Conservation (phyloP, 169 alveolate genomes). For the Plasmodium gaboni region DNA sequence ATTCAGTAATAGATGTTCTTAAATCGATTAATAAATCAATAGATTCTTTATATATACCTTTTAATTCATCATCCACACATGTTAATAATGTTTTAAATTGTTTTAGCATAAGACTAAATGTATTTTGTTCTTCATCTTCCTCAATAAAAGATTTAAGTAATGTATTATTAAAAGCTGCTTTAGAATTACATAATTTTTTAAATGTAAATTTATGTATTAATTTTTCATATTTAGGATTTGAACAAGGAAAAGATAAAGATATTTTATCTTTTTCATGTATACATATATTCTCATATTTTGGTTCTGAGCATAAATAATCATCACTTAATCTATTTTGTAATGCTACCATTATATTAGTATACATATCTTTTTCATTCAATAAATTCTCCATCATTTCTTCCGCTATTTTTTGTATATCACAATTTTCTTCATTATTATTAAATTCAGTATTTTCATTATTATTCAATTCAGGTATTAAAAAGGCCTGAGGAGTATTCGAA, state of each 20-base stretch:
- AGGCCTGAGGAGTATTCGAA: slow-evolving; percentile 21
- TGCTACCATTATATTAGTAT: slow-evolving; percentile 48
- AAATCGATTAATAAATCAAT: slow-evolving; percentile 37
- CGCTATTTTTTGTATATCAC: slow-evolving; percentile 65
- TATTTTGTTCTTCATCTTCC: slow-evolving; percentile 31
- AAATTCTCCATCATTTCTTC: slow-evolving; percentile 74
- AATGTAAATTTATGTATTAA: slow-evolving; percentile 49
- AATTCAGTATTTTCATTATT: not conserved
- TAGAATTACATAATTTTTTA: slow-evolving; percentile 59
- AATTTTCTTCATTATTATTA: slow-evolving; percentile 33
- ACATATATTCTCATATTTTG: slow-evolving; percentile 53
- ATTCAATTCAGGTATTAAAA: slow-evolving; percentile 26
- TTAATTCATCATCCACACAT: slow-evolving; percentile 57
- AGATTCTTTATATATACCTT: slow-evolving; percentile 26
- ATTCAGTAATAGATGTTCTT: slow-evolving; percentile 23
- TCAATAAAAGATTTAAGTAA: slow-evolving; percentile 66
- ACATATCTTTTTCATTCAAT: slow-evolving; percentile 57
- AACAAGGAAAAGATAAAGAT: slow-evolving; percentile 47
- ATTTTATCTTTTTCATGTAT: slow-evolving; percentile 48
- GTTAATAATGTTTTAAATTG: slow-evolving; percentile 33
- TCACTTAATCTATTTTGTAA: slow-evolving; percentile 52
- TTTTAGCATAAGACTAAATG: slow-evolving; percentile 24
- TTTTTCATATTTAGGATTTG: slow-evolving; percentile 49
- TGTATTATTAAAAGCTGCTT: slow-evolving; percentile 37
- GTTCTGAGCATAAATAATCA: slow-evolving; percentile 25